These are phyloP conservation scores for Apiotrichum akiyoshidainum DNA, from an alignment of 1,284 basidiomycete species.

Conservation along the genomic window DNA sequence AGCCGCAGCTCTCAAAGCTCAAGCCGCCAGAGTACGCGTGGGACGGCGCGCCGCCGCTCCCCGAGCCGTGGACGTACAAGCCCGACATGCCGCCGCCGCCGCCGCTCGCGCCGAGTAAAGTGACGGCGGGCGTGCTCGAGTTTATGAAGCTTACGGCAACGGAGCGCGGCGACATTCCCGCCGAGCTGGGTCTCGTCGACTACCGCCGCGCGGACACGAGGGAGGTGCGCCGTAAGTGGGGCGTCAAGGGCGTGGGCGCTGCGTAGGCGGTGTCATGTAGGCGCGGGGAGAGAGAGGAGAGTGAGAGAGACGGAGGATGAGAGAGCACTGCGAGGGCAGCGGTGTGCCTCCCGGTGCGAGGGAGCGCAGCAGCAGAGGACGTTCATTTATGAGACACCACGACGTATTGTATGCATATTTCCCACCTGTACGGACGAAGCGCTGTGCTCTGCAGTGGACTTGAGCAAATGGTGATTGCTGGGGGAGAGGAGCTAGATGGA, in stretches of 20 bases:
- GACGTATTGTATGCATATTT: too few species aligned
- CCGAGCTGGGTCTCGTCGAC: slow-evolving; percentile 46
- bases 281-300: too few species aligned
- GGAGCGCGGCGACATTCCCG: slow-evolving; percentile 43
- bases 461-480: too few species aligned
- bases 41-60: slow-evolving; percentile 37
- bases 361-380: too few species aligned
- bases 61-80: slow-evolving; percentile 39
- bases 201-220: slow-evolving; percentile 26
- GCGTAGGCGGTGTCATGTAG: not conserved
- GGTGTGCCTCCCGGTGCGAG: too few species aligned
- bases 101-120: slow-evolving; percentile 14
- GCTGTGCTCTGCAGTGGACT: too few species aligned
- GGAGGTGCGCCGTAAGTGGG: slow-evolving; percentile 20
- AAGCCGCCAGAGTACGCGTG: slow-evolving; percentile 27
- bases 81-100: slow-evolving; percentile 12
- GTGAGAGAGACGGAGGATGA: too few species aligned
- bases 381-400: too few species aligned
- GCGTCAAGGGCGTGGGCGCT: slow-evolving; percentile 21
- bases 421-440: too few species aligned
- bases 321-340: too few species aligned
- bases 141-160: slow-evolving; percentile 47
- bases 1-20: slow-evolving; percentile 1
- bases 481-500: too few species aligned
- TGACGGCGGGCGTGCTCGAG: slow-evolving; percentile 39